A percentile compares a stretch with the other conserved stretches of the same genome.
Evolutionary conservation across 805 yeast species (phyloP).

Genomic region (Huiozyma sinensis): DNA sequence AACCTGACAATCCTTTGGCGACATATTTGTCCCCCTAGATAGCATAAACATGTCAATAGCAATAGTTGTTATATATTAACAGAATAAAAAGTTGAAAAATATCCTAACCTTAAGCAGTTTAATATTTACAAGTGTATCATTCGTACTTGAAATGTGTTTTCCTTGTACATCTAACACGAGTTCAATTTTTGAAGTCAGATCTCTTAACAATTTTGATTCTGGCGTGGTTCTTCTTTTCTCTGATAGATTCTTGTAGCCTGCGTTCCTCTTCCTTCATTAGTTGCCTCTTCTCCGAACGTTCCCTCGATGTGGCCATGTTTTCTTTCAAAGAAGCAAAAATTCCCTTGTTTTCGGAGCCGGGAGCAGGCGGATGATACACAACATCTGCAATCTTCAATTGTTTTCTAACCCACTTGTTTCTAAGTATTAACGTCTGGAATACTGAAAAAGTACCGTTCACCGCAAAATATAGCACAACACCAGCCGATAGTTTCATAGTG

Average conservation of each 20-base stretch:
- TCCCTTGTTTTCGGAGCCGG: constrained; percentile 22
- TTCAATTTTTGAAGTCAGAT: constrained; percentile 13
- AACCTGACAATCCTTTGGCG: no score
- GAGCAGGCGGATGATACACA: constrained; percentile 37
- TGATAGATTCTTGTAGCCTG: constrained; percentile 22
- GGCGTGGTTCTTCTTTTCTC: constrained; percentile 23
- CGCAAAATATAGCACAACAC: constrained; percentile 76
- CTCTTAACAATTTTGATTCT: constrained; percentile 23
- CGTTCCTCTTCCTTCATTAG: constrained; percentile 28
- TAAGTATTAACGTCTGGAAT: constrained; percentile 57
- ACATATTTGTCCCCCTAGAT: no score
- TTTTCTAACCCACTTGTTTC: constrained; percentile 48
- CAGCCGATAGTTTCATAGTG: constrained; percentile 79
- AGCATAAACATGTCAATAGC: no score
- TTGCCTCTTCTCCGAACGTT: constrained; percentile 31
- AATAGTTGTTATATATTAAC: no score
- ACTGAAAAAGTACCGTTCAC: constrained; percentile 69
- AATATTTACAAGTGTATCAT: background rate
- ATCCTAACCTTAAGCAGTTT: background rate
- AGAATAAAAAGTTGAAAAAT: background rate
- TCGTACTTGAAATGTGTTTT: background rate
- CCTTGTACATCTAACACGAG: background rate
- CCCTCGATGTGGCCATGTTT: constrained; percentile 31
- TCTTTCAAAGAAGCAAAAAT: constrained; percentile 31
- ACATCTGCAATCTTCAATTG: constrained; percentile 50